Base-by-base conservation (phyloP, 768 basidiomycete species). In the Steccherinum ochraceum region DNA sequence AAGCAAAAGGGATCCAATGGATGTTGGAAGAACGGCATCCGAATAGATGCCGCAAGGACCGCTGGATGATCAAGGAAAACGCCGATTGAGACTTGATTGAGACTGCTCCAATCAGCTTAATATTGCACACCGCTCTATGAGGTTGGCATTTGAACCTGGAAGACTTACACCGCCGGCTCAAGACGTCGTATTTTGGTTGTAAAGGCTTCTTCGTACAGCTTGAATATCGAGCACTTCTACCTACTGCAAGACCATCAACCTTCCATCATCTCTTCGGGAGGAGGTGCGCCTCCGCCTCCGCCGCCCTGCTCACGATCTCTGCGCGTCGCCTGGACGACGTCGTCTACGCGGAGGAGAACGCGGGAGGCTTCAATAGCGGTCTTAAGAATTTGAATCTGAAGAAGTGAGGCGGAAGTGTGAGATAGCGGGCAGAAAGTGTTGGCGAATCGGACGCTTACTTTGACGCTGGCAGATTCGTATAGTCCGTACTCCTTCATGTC, bases 331-430 rank as follows among this genome's bases (percentile, higher is more conserved):
- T 90, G 88, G 7, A 96, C 91, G 50, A 97, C 89, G 59, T 96
- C 93, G 64, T 96, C 94, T 1, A 96, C 93, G 23, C 93, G 85
- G 21, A 95, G 78, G 3, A 97, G 74, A 75, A 95, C 86, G 10
- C 92, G 88, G 0, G 94, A 87, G 46, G 90, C 91, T 84, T 99
- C 93, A 60, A 98, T 86, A 16, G 96, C 94, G 5, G 94, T 99
- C 78, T 98, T 97, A 63, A 95, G 72, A 7, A 85, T 97, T 76
- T 98, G 95, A 27, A 95, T 86, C 87, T 86, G 56, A 39, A 43
- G 41, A 43, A 5, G 21, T n/a, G 18, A 43, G 5, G 41, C 21
- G 7, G 21, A n/a, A 39, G 35, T 11, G 35, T 11, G n/a, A 39
- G 35, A 39, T 11, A 39, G 35, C 11, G n/a, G n/a, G 41, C 16